Evolutionary conservation across 805 yeast genomes (phyloP).

Genomic region (Metschnikowia lachancei): DNA sequence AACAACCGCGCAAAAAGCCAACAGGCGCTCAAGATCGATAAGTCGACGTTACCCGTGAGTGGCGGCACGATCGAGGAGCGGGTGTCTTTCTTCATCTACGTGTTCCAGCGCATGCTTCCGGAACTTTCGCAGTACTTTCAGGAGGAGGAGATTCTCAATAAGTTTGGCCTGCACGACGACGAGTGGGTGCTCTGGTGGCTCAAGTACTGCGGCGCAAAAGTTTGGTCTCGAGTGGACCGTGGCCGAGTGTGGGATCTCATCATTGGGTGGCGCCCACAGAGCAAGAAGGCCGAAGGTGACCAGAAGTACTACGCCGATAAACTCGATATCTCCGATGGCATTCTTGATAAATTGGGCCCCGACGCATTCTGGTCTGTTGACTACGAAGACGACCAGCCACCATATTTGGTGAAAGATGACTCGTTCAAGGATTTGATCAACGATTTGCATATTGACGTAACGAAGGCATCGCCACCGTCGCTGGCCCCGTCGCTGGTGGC

Average conservation of each 20-base stretch:
- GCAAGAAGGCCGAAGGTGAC: constrained; percentile 29
- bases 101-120: constrained; percentile 63
- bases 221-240: constrained; percentile 75
- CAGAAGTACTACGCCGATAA: constrained; percentile 32
- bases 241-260: constrained; percentile 89
- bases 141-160: constrained; percentile 73
- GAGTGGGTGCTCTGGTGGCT: constrained; percentile 96
- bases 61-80: constrained; percentile 69
- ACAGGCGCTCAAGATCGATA: constrained; percentile 24
- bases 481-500: constrained; percentile 15
- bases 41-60: constrained; percentile 45
- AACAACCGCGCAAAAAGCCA: constrained; percentile 12
- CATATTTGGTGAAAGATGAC: constrained; percentile 15
- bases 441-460: constrained; percentile 24
- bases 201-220: constrained; percentile 84
- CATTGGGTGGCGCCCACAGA: constrained; percentile 64
- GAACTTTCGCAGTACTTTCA: constrained; percentile 72
- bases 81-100: constrained; percentile 63
- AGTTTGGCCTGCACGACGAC: constrained; percentile 58
- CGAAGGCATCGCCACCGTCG: constrained; percentile 9
- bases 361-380: constrained; percentile 57
- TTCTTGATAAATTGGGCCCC: constrained; percentile 47
- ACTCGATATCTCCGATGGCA: constrained; percentile 26
- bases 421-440: constrained; percentile 34
- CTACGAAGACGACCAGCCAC: constrained; percentile 15